Evolutionary conservation across 495 filamentous ascomycete genomes (phyloP).

Genomic region (Penicillium cinerascens): DNA sequence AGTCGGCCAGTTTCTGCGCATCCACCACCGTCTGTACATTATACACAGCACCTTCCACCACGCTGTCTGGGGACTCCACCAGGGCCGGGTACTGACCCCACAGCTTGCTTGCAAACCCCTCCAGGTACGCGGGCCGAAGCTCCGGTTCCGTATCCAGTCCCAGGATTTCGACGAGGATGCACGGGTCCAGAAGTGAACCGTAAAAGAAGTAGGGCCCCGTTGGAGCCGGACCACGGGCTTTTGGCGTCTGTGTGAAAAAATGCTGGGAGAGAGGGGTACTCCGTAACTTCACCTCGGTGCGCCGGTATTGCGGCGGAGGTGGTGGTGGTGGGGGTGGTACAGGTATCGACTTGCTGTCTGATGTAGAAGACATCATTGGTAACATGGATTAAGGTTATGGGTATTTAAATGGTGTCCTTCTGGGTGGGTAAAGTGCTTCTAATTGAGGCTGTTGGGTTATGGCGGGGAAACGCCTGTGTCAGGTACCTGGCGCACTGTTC

Average conservation of each 20-base stretch:
- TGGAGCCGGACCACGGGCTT: neutral
- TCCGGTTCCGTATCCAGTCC: constrained; percentile 4
- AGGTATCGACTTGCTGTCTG: neutral
- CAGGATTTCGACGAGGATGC: constrained; percentile 16
- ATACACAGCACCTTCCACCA: constrained; percentile 26
- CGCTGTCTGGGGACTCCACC: constrained; percentile 1
- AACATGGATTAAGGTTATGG: neutral
- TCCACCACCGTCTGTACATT: constrained; percentile 16
- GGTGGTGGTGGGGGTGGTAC: constrained; percentile 10
- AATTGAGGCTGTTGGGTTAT: neutral
- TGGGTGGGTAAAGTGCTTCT: neutral
- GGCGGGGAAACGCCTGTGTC: neutral
- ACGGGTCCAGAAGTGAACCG: constrained; percentile 19
- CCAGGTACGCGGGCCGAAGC: constrained; percentile 12
- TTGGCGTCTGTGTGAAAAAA: neutral
- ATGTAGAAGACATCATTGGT: neutral
- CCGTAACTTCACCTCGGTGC: constrained; percentile 6
- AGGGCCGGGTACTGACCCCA: constrained; percentile 31
- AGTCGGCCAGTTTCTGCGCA: constrained; percentile 22
- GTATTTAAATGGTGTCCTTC: neutral
- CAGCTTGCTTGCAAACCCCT: constrained; percentile 17
- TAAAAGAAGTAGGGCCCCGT: constrained; percentile 29
- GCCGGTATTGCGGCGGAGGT: constrained; percentile 1
- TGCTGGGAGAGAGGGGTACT: neutral
- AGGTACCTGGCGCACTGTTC: neutral